These are phyloP conservation scores for Rhizophora apiculata DNA, from an alignment of 345 rosid species.

Conservation along the genomic window DNA sequence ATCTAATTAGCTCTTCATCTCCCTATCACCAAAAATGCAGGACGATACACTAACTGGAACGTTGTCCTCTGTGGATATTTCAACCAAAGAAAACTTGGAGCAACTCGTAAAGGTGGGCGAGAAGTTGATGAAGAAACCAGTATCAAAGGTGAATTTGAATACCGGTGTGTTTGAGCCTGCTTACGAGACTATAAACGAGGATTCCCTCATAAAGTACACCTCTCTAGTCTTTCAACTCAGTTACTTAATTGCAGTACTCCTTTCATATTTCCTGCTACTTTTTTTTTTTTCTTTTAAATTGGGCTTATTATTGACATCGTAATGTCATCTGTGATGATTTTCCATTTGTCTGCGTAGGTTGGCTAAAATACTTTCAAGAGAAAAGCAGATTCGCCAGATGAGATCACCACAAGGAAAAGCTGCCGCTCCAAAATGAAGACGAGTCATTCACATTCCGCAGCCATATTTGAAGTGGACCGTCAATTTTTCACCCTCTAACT, in stretches of 20 bases:
- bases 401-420: slow-evolving; percentile 12
- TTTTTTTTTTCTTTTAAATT: neutral
- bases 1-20: too few species aligned
- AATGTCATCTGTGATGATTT: neutral
- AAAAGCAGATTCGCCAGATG: slow-evolving; percentile 8
- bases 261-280: too few species aligned
- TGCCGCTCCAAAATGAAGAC: neutral
- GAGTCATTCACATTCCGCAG: neutral
- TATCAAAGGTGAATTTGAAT: slow-evolving; percentile 30
- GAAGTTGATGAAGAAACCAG: slow-evolving; percentile 37
- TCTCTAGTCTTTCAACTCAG: too few species aligned
- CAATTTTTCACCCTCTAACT: too few species aligned
- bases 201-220: slow-evolving; percentile 29
- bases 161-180: slow-evolving; percentile 25
- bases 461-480: too few species aligned
- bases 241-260: too few species aligned
- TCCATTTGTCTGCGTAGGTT: slow-evolving; percentile 2
- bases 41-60: slow-evolving; percentile 26
- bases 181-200: slow-evolving; percentile 27
- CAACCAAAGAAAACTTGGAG: slow-evolving; percentile 29
- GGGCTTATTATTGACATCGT: too few species aligned
- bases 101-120: slow-evolving; percentile 26
- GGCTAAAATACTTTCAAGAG: slow-evolving; percentile 13
- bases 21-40: neutral
- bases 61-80: slow-evolving; percentile 22